Conservation (phyloP, 257 asterid genomes). For the Rhazya stricta region DNA sequence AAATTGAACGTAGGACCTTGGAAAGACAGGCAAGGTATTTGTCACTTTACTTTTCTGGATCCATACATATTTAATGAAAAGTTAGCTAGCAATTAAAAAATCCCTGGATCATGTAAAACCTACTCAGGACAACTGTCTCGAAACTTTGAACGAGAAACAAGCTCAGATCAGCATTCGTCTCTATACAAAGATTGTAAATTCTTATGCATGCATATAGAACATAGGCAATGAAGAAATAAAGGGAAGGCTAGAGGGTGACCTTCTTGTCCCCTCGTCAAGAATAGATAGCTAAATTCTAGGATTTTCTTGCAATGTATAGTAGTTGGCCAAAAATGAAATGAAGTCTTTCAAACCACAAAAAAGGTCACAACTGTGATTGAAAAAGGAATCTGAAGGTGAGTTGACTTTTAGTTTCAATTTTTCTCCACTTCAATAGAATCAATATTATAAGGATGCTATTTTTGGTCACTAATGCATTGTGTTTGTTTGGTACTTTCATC, state of each 20-base stretch:
- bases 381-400: neutral
- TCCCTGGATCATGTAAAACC: neutral
- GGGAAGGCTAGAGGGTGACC: neutral
- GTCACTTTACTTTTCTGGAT: neutral
- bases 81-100: neutral
- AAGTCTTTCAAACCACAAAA: neutral
- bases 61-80: neutral
- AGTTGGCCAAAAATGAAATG: neutral
- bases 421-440: neutral
- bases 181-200: neutral
- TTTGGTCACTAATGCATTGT: neutral
- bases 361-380: neutral
- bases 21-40: neutral
- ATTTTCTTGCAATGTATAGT: neutral
- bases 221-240: neutral
- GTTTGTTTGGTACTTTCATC: neutral
- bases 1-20: neutral
- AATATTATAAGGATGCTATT: neutral
- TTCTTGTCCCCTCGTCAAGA: neutral
- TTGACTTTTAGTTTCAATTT: neutral
- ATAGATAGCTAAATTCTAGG: neutral
- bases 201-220: neutral
- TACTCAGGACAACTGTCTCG: neutral
- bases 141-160: neutral
- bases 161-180: neutral